Evolutionary conservation across 805 yeast genomes (phyloP).

Genomic region (Teunomyces kruisii): DNA sequence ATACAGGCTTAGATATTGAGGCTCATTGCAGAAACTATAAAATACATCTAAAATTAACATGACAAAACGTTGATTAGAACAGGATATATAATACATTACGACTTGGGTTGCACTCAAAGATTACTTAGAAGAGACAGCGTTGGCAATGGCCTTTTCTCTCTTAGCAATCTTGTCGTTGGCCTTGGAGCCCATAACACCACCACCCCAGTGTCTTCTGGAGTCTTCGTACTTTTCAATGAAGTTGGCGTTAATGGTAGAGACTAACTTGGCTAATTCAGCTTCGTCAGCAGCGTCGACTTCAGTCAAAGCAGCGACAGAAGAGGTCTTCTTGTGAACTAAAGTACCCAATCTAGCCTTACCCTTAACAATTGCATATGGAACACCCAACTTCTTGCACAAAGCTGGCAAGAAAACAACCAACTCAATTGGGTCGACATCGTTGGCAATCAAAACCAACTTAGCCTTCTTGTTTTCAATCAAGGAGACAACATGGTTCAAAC

Average conservation of each 20-base stretch:
- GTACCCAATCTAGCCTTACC: slow-evolving; percentile 48
- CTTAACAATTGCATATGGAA: slow-evolving; percentile 60
- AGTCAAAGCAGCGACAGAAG: slow-evolving; percentile 95
- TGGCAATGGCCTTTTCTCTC: slow-evolving; percentile 59
- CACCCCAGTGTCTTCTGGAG: slow-evolving; percentile 99
- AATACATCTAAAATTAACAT: not conserved
- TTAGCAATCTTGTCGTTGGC: slow-evolving; percentile 82
- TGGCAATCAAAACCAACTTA: slow-evolving; percentile 93
- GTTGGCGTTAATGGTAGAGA: slow-evolving; percentile 92
- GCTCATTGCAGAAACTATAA: too few relatives aligned
- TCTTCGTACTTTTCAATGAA: slow-evolving; percentile 93
- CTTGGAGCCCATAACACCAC: slow-evolving; percentile 96
- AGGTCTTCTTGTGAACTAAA: slow-evolving; percentile 93
- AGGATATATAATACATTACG: not conserved
- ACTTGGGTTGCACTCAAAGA: not conserved
- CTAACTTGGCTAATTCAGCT: slow-evolving; percentile 88
- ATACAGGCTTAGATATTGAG: too few relatives aligned
- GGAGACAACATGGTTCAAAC: slow-evolving; percentile 98
- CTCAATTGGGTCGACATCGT: slow-evolving; percentile 99
- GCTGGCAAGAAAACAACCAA: slow-evolving; percentile 97
- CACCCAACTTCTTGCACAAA: slow-evolving; percentile 98
- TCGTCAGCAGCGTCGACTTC: slow-evolving; percentile 94
- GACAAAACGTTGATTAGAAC: slow-evolving; percentile 4
- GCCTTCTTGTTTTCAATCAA: slow-evolving; percentile 98
- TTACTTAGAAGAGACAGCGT: slow-evolving; percentile 8